Evolutionary conservation across 768 basidiomycete genomes (phyloP).

Genomic region (Mycena rebaudengoi): DNA sequence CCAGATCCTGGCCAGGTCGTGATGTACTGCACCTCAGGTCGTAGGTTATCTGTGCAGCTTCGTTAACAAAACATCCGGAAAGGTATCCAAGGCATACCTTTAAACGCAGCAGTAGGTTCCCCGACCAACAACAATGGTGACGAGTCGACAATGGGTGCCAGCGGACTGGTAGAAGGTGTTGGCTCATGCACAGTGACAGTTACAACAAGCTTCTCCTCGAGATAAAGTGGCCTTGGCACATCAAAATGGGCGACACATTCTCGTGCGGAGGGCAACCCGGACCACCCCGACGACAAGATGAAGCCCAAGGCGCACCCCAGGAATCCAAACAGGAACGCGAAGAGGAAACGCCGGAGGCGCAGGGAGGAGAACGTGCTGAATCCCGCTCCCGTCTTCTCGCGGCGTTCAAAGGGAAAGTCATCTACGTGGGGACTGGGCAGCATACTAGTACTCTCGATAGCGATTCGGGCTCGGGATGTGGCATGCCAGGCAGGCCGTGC

Average conservation of each 20-base stretch:
- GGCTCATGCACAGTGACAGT: slow-evolving; percentile 12
- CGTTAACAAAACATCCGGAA: neutral
- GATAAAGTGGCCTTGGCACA: neutral
- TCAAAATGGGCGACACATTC: slow-evolving; percentile 23
- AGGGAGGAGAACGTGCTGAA: no score
- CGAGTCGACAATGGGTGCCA: neutral
- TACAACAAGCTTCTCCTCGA: slow-evolving; percentile 9
- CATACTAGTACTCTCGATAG: no score
- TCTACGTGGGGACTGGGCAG: no score
- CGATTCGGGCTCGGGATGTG: no score
- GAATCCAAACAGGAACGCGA: slow-evolving; percentile 3
- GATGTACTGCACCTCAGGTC: slow-evolving; percentile 52
- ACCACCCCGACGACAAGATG: neutral
- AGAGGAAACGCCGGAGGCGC: slow-evolving; percentile 14
- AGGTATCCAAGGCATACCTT: slow-evolving; percentile 34
- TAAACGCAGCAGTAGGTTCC: slow-evolving; percentile 50
- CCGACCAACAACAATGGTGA: slow-evolving; percentile 32
- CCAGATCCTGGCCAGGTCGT: slow-evolving; percentile 58
- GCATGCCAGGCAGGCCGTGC: no score
- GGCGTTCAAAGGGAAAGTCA: no score
- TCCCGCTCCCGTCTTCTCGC: no score
- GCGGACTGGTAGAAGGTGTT: neutral
- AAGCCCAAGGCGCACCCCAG: slow-evolving; percentile 22
- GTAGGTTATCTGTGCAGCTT: slow-evolving; percentile 49
- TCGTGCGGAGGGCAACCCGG: neutral